These are phyloP conservation scores for Incumbomyces lentus DNA, from an alignment of 2,329 filamentous ascomycete genomes.

Conservation along the genomic window DNA sequence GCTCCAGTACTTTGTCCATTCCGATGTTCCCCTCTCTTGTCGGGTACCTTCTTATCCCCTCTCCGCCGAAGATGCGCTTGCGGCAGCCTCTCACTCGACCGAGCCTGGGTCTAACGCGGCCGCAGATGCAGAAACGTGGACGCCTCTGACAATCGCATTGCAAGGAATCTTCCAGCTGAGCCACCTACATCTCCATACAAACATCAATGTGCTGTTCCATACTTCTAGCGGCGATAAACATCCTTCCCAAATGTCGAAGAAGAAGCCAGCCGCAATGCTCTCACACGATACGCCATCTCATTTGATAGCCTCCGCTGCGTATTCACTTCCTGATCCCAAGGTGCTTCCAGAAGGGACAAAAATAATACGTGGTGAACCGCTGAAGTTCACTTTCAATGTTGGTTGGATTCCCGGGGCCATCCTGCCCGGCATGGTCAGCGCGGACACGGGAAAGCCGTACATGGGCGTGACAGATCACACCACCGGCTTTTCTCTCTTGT, in stretches of 20 bases:
- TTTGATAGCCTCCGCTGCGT: slow-evolving; percentile 77
- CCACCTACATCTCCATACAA: slow-evolving; percentile 82
- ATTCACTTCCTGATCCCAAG: slow-evolving; percentile 60
- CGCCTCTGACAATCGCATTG: slow-evolving; percentile 78
- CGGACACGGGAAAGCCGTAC: slow-evolving; percentile 13
- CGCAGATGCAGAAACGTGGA: slow-evolving; percentile 49
- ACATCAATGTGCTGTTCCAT: slow-evolving; percentile 81
- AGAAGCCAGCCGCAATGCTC: slow-evolving; percentile 37
- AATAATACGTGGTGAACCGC: slow-evolving; percentile 75
- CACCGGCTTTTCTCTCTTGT: slow-evolving; percentile 20
- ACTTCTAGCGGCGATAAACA: slow-evolving; percentile 22
- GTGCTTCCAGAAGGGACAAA: slow-evolving; percentile 44
- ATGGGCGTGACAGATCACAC: slow-evolving; percentile 19
- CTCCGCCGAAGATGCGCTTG: slow-evolving; percentile 16
- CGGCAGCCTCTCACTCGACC: slow-evolving; percentile 10
- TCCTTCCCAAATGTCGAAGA: slow-evolving; percentile 41
- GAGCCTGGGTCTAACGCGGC: slow-evolving; percentile 25
- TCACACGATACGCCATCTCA: slow-evolving; percentile 54
- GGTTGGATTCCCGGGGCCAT: slow-evolving; percentile 52
- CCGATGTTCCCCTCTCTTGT: slow-evolving; percentile 84
- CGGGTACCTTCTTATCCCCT: slow-evolving; percentile 72
- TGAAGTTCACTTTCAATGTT: slow-evolving; percentile 69
- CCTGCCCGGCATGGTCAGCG: slow-evolving; percentile 20
- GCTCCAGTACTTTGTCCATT: slow-evolving; percentile 86
- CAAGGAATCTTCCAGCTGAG: slow-evolving; percentile 79